Percentiles rank a stretch among this genome's conserved stretches.
These are phyloP conservation scores for Lagenidium sp. DNA, from an alignment of 352 stramenopile genomes.

Conservation along the genomic window DNA sequence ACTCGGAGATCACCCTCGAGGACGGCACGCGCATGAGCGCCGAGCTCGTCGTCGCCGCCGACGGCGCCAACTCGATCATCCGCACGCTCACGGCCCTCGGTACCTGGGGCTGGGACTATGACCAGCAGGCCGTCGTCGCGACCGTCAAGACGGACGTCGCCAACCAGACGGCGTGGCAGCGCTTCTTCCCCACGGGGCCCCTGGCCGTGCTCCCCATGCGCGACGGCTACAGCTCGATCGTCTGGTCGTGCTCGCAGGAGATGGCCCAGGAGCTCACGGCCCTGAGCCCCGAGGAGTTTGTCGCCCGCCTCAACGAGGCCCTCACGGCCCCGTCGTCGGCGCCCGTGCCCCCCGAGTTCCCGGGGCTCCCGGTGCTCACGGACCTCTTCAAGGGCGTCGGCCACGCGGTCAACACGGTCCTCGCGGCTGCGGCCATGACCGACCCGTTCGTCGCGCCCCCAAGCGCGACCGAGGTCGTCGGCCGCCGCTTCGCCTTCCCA, in stretches of 20 bases:
- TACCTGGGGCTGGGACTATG: conserved; percentile 90
- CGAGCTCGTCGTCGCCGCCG: conserved; percentile 80
- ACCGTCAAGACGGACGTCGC: conserved; percentile 82
- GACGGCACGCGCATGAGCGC: conserved; percentile 61
- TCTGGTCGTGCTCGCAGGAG: conserved; percentile 84
- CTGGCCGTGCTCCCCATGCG: conserved; percentile 87
- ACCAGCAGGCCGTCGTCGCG: conserved; percentile 87
- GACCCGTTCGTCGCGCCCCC: conserved; percentile 74
- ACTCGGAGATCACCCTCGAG: conserved; percentile 59
- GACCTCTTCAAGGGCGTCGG: conserved; percentile 73
- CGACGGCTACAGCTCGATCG: conserved; percentile 85
- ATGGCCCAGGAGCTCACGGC: conserved; percentile 76
- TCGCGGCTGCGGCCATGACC: conserved; percentile 59
- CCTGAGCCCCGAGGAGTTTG: conserved; percentile 64
- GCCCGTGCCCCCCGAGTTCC: conserved; percentile 53
- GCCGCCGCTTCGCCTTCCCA: conserved; percentile 77
- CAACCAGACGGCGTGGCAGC: conserved; percentile 85
- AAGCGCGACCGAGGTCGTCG: conserved; percentile 53
- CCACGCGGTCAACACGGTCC: conserved; percentile 62
- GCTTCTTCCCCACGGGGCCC: conserved; percentile 85
- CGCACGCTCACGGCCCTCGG: conserved; percentile 76
- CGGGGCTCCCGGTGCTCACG: conserved; percentile 66
- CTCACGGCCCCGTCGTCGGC: conserved; percentile 36
- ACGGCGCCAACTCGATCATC: conserved; percentile 86
- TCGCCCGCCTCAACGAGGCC: conserved; percentile 73